Evolutionary conservation across 2,329 filamentous ascomycete species (phyloP).

Genomic region (Aureobasidium leucospermi): DNA sequence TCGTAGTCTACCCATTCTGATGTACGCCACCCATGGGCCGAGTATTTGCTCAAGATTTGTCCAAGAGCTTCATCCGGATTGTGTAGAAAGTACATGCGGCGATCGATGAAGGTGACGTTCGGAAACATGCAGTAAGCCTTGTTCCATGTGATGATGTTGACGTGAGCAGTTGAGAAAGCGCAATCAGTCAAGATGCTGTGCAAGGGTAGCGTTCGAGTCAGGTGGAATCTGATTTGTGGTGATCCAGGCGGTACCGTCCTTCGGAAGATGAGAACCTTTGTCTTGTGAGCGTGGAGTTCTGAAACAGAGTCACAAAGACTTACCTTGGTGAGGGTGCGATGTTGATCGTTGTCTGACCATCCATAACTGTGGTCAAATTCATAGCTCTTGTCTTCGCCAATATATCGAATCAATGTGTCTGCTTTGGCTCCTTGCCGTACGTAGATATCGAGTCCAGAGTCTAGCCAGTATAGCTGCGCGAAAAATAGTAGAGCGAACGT

Average conservation of each 20-base stretch:
- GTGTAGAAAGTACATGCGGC: conserved; percentile 5
- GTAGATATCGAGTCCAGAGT: conserved; percentile 9
- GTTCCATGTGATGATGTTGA: conserved; percentile 14
- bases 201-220: conserved; percentile 2
- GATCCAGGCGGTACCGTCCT: neutral
- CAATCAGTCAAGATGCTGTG: conserved; percentile 7
- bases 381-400: conserved; percentile 1
- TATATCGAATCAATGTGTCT: conserved; percentile 4
- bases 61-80: conserved; percentile 1
- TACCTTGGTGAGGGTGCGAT: conserved; percentile 6
- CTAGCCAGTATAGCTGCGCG: conserved; percentile 5
- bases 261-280: neutral
- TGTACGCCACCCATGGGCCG: neutral
- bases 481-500: conserved; percentile 13
- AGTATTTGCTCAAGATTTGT: conserved; percentile 1
- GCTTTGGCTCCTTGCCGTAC: conserved; percentile 9
- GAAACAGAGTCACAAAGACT: too few relatives aligned
- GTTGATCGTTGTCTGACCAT: conserved; percentile 7
- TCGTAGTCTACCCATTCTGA: conserved; percentile 7
- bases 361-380: conserved; percentile 1
- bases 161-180: conserved; percentile 12
- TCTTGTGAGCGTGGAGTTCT: neutral
- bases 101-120: conserved; percentile 4
- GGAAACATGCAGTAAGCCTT: conserved; percentile 14
- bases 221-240: conserved; percentile 6